Base-by-base conservation (phyloP, 768 basidiomycete species). In the Leccinum aurantiacum region DNA sequence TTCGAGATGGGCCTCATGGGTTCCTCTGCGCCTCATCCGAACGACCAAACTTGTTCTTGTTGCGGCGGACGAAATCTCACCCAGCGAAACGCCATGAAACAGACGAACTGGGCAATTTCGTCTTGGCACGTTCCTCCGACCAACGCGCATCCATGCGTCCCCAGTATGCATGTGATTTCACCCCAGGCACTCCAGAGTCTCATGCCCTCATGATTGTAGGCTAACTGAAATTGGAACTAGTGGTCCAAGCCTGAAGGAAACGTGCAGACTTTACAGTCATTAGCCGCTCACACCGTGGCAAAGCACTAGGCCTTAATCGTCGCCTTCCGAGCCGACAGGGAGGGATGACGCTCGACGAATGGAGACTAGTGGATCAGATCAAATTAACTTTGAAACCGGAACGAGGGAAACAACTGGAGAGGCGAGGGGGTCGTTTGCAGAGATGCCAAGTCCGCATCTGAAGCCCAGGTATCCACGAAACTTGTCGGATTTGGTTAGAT, bases 401-500 rank as follows among this genome's bases (percentile, higher is more conserved):
- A 55, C 37, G 50, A 60, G 31, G 53, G 46, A 60, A 10, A 50
- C 1, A 41, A 22, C 29, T 22, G 44, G 19, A 31, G 44, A 46
- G 22, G 31, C 24, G 47, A 44, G 37, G 35, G 48, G 29, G 48
- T 27, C 9, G 54, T 31, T 35, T 25, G 60, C 35, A n/a, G 27
- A 19, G 31, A 57, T 57, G 51, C 22, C 55, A 67, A 50, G 35
- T 57, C 53, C 51, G 51, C 59, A 49, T 29, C 27, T 22, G 38
- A 27, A 53, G 19, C 27, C 8, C n/a, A 46, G 44, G n/a, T 31
- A 54, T 54, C 27, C 38, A 31, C 35, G 51, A 60, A 48, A 60
- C 24, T 25, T 38, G 27, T 59, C 57, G 1, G 1, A 69, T 71
- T 59, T 71, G 60, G 69, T 59, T 69, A 69, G 50, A 69, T 66